Percentiles rank a stretch among this genome's conserved stretches.
Evolutionary conservation across 306 rosid species (phyloP).

Genomic region (Prinsepia uniflora): DNA sequence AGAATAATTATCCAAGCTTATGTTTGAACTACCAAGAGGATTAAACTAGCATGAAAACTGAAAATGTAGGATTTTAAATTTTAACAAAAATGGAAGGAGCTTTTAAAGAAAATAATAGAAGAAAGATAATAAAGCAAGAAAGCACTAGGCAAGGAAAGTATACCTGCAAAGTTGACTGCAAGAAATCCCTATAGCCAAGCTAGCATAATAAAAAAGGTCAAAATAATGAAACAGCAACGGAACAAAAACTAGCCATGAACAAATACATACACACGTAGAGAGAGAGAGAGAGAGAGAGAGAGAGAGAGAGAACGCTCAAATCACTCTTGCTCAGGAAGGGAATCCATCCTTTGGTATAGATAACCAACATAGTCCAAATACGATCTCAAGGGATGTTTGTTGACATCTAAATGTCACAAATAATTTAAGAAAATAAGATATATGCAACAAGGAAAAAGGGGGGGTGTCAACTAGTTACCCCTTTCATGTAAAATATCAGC

Average conservation of each 20-base stretch:
- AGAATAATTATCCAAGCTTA: slow-evolving; percentile 7
- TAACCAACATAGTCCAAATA: slow-evolving; percentile 80
- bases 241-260: not conserved
- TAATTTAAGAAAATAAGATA: not conserved
- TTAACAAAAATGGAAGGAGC: slow-evolving; percentile 1
- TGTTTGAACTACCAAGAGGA: not conserved
- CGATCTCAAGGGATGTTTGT: slow-evolving; percentile 63
- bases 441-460: not conserved
- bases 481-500: slow-evolving; percentile 87
- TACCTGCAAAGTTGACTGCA: slow-evolving; percentile 98
- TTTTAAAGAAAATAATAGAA: not conserved
- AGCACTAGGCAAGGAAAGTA: slow-evolving; percentile 25
- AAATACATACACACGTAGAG: not conserved
- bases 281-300: too few relatives aligned
- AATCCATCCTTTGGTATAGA: slow-evolving; percentile 88
- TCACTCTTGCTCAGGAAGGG: slow-evolving; percentile 89
- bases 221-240: slow-evolving; percentile 16
- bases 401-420: slow-evolving; percentile 39
- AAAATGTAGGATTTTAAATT: slow-evolving; percentile 8
- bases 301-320: slow-evolving; percentile 46
- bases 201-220: slow-evolving; percentile 51
- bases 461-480: slow-evolving; percentile 47
- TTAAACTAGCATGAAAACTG: not conserved
- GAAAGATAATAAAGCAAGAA: not conserved
- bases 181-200: slow-evolving; percentile 93